These are phyloP conservation scores for Ananas comosus DNA, from an alignment of 176 grass and related monocot species.

Conservation along the genomic window DNA sequence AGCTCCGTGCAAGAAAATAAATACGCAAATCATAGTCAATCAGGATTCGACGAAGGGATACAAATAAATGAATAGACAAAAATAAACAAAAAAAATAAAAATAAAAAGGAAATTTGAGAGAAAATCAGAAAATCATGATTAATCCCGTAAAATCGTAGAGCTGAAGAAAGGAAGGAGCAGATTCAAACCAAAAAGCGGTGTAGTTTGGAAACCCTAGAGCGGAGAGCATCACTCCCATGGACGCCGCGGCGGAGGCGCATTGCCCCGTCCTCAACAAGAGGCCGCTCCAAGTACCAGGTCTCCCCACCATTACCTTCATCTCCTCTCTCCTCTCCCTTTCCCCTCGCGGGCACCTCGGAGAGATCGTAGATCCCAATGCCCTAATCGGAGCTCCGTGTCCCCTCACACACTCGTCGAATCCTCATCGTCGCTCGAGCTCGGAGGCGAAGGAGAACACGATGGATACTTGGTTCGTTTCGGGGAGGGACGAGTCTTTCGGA, in stretches of 20 bases:
- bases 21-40: too few species aligned
- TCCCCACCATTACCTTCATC: slow-evolving; percentile 55
- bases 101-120: neutral
- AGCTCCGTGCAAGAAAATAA: too few species aligned
- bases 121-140: too few species aligned
- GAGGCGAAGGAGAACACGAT: too few species aligned
- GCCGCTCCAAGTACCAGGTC: slow-evolving; percentile 67
- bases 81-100: neutral
- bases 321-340: slow-evolving; percentile 13
- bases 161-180: neutral
- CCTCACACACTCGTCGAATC: too few species aligned
- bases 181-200: slow-evolving; percentile 40
- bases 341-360: neutral
- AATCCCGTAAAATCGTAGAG: neutral
- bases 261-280: slow-evolving; percentile 52
- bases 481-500: too few species aligned
- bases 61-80: too few species aligned
- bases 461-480: too few species aligned
- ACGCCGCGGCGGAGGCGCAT: slow-evolving; percentile 42
- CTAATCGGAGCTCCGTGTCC: neutral
- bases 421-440: too few species aligned
- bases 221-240: slow-evolving; percentile 39
- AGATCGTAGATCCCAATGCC: neutral
- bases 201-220: slow-evolving; percentile 48
- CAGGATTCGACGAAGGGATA: too few species aligned